phyloP scores from a whole-genome alignment of 2,329 filamentous ascomycete species.

The Stachybotrys chartarum region DNA sequence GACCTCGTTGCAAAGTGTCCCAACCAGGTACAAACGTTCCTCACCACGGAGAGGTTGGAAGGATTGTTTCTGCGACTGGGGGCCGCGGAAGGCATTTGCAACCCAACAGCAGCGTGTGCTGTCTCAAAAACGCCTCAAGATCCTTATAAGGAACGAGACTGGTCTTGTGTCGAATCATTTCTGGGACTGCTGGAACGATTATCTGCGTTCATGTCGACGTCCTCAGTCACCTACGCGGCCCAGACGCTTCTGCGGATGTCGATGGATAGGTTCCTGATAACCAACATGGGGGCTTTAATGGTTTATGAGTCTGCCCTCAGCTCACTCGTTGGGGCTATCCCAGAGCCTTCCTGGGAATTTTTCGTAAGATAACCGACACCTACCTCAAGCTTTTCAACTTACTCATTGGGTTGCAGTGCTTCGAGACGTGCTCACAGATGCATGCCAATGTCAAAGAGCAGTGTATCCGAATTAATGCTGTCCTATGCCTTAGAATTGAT shows the following conservation, averaged over 20 bases:
- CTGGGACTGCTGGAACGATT: constrained; percentile 33
- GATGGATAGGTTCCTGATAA: constrained; percentile 42
- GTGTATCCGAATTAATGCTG: constrained; percentile 49
- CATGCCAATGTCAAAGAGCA: constrained; percentile 34
- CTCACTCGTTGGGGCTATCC: constrained; percentile 37
- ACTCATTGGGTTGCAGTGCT: constrained; percentile 34
- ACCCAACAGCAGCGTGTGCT: constrained; percentile 11
- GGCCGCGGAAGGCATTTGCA: constrained; percentile 39
- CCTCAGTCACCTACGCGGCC: constrained; percentile 30
- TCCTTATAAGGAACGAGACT: constrained; percentile 32
- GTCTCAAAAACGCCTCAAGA: constrained; percentile 14
- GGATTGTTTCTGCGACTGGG: constrained; percentile 53
- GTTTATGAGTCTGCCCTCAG: constrained; percentile 27
- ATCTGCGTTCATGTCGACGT: constrained; percentile 25
- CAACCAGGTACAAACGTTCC: constrained; percentile 33
- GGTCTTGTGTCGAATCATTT: constrained; percentile 36
- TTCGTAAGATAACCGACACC: constrained; percentile 28
- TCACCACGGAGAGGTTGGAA: constrained; percentile 38
- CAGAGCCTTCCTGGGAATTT: constrained; percentile 26
- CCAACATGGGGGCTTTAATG: constrained; percentile 14
- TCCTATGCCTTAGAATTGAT: constrained; percentile 51
- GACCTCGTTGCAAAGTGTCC: constrained; percentile 41
- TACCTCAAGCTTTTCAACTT: neutral
- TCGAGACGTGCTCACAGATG: constrained; percentile 38
- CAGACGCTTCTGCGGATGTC: constrained; percentile 47